A percentile compares a stretch with the other conserved stretches of the same genome.
These are phyloP conservation scores for Nakataea oryzae DNA, from an alignment of 2,329 filamentous ascomycete species.

Conservation along the genomic window DNA sequence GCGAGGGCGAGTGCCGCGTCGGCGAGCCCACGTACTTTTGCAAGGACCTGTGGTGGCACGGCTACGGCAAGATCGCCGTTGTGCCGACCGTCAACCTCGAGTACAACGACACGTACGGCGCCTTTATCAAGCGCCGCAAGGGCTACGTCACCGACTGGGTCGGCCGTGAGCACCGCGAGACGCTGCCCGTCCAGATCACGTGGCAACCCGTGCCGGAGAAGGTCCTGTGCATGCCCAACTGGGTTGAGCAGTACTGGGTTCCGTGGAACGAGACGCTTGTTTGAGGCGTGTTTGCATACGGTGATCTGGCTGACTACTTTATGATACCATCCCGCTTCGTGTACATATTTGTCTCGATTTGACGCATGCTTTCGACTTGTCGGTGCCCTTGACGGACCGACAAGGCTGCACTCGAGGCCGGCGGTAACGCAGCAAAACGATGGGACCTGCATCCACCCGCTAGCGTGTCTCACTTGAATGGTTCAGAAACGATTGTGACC, in stretches of 20 bases:
- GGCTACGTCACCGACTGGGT: conserved; percentile 31
- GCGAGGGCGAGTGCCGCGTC: conserved; percentile 33
- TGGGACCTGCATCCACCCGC: too few species aligned
- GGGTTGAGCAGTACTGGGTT: conserved; percentile 27
- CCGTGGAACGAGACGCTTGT: conserved; percentile 22
- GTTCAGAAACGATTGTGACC: too few species aligned
- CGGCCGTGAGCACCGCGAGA: neutral
- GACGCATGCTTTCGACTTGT: too few species aligned
- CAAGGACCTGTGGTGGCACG: conserved; percentile 42
- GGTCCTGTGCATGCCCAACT: conserved; percentile 36
- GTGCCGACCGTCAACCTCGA: conserved; percentile 44
- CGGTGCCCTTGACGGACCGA: too few species aligned
- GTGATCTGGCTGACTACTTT: too few species aligned
- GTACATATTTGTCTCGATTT: too few species aligned
- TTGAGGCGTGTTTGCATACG: neutral
- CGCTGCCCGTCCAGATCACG: conserved; percentile 17
- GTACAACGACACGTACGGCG: conserved; percentile 34
- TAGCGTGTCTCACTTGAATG: too few species aligned
- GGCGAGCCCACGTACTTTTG: conserved; percentile 44
- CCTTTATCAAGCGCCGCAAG: conserved; percentile 34
- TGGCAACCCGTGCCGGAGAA: conserved; percentile 28
- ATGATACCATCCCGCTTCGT: too few species aligned
- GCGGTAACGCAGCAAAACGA: too few species aligned
- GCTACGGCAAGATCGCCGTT: conserved; percentile 39
- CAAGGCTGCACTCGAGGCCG: too few species aligned